Evolutionary conservation across 805 yeast species (phyloP).

Genomic region (Candida vartiovaarae): DNA sequence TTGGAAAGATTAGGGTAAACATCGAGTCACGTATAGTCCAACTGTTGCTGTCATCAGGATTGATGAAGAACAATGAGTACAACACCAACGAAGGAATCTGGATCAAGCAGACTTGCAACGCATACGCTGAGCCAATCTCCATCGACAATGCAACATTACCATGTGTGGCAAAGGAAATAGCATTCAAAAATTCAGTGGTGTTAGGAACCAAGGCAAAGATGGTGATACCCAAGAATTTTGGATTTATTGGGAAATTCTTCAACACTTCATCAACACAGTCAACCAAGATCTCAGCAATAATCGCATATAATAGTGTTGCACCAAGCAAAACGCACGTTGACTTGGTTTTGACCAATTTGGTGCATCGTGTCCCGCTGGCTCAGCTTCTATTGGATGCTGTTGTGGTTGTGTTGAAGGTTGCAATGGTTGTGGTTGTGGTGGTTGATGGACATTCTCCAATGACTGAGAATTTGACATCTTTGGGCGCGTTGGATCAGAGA

Average conservation of each 20-base stretch:
- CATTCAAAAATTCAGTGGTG: constrained; percentile 94
- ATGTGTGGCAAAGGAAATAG: constrained; percentile 91
- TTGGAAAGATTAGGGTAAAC: constrained; percentile 84
- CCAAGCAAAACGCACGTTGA: constrained; percentile 75
- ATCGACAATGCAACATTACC: constrained; percentile 94
- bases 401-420: neutral
- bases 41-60: constrained; percentile 24
- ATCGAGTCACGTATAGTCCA: constrained; percentile 34
- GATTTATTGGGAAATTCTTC: constrained; percentile 70
- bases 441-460: constrained; percentile 8
- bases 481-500: constrained; percentile 23
- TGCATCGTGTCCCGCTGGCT: constrained; percentile 74
- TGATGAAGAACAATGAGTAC: constrained; percentile 51
- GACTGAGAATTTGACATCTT: constrained; percentile 10
- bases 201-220: constrained; percentile 95
- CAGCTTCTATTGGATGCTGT: constrained; percentile 4
- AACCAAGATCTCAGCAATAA: constrained; percentile 90
- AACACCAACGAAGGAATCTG: constrained; percentile 90
- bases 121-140: constrained; percentile 98
- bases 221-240: constrained; percentile 87
- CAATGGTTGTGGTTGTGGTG: neutral
- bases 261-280: constrained; percentile 88
- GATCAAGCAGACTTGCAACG: constrained; percentile 86
- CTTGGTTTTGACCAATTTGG: constrained; percentile 90
- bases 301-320: constrained; percentile 83